Evolutionary conservation across 1,284 basidiomycete genomes (phyloP).

Genomic region (Ceratobasidium sp.): DNA sequence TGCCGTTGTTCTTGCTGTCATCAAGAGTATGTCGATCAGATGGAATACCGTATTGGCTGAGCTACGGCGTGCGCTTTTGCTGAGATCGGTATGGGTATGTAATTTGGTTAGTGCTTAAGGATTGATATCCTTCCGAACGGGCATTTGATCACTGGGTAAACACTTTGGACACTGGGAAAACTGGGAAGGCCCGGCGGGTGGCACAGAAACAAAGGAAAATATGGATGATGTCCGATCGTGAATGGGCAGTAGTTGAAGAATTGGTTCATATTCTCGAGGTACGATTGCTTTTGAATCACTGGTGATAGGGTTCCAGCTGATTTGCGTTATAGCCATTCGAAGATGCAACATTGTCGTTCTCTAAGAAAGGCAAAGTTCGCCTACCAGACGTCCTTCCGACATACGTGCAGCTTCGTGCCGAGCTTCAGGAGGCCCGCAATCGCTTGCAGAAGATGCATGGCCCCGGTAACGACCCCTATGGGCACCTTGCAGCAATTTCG

Average conservation of each 20-base stretch:
- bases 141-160: conserved; percentile 20
- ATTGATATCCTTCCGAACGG: background rate
- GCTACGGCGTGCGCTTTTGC: background rate
- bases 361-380: conserved; percentile 2
- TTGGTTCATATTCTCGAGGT: conserved; percentile 14
- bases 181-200: background rate
- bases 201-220: background rate
- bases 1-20: background rate
- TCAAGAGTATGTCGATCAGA: conserved; percentile 9
- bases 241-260: conserved; percentile 16
- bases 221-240: conserved; percentile 6
- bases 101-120: too few species aligned
- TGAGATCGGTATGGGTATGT: conserved; percentile 1
- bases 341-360: background rate
- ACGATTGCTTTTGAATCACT: background rate
- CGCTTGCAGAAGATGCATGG: background rate
- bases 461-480: background rate
- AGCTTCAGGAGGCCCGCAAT: background rate
- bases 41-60: conserved; percentile 23
- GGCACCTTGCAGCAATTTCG: conserved; percentile 4
- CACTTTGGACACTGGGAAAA: conserved; percentile 18
- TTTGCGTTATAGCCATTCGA: conserved; percentile 13
- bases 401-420: background rate
- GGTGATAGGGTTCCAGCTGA: too few species aligned
- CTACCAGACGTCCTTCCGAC: conserved; percentile 15